These are phyloP conservation scores for Platismatia glauca DNA, from an alignment of 495 filamentous ascomycete genomes.

Conservation along the genomic window DNA sequence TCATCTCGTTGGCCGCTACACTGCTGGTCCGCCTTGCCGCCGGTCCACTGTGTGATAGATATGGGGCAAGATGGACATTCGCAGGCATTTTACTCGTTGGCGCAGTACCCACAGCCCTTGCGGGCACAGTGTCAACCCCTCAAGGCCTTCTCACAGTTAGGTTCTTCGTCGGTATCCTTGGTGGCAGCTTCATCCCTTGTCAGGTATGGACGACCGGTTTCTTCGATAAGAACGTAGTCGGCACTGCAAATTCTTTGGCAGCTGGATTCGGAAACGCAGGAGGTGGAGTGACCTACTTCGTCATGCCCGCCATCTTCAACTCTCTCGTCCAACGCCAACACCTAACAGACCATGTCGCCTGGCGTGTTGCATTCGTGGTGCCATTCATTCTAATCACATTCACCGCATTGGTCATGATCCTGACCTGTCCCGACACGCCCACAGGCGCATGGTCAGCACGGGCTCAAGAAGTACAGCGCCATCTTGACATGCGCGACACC, in stretches of 20 bases:
- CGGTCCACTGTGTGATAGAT: conserved; percentile 76
- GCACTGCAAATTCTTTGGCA: conserved; percentile 77
- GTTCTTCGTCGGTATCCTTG: conserved; percentile 89
- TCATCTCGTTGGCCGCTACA: conserved; percentile 73
- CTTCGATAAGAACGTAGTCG: conserved; percentile 92
- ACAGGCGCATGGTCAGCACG: conserved; percentile 61
- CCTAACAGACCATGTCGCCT: conserved; percentile 56
- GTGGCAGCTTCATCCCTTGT: conserved; percentile 84
- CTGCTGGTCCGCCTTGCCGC: conserved; percentile 68
- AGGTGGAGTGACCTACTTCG: conserved; percentile 76
- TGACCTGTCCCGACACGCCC: conserved; percentile 72
- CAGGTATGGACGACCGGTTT: conserved; percentile 94
- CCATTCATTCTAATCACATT: conserved; percentile 66
- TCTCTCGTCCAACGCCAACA: conserved; percentile 53
- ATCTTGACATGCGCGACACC: conserved; percentile 14
- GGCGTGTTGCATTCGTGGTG: conserved; percentile 75
- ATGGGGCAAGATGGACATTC: conserved; percentile 73
- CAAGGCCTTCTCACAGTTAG: conserved; percentile 64
- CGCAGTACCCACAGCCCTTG: conserved; percentile 72
- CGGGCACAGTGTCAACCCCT: conserved; percentile 62
- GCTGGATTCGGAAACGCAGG: conserved; percentile 85
- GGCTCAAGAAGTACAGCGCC: conserved; percentile 14
- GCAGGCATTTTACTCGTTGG: conserved; percentile 60
- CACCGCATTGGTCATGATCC: conserved; percentile 56
- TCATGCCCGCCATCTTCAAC: conserved; percentile 88